phyloP scores from a whole-genome alignment of 176 grass and related monocot genomes.

The Eleusine coracana region DNA sequence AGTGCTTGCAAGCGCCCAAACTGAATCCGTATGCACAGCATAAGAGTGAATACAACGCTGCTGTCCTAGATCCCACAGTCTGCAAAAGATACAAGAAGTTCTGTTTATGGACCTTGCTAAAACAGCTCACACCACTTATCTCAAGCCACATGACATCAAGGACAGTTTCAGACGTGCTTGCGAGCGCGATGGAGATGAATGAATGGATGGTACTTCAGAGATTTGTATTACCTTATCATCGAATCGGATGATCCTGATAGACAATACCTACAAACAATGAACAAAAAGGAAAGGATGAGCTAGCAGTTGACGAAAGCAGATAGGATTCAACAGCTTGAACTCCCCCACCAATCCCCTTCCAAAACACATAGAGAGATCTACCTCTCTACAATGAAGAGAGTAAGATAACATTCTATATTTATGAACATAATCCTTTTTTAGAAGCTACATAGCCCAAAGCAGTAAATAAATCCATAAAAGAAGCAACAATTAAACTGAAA shows the following conservation, averaged over 20 bases:
- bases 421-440: background rate
- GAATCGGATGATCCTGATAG: conserved; percentile 97
- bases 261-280: conserved; percentile 70
- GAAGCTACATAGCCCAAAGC: background rate
- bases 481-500: no score
- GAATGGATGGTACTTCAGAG: background rate
- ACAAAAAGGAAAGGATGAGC: conserved; percentile 14
- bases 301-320: conserved; percentile 8
- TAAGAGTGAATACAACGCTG: conserved; percentile 98
- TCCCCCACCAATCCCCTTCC: no score
- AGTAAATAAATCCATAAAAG: conserved; percentile 1
- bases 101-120: background rate
- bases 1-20: conserved; percentile 88
- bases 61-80: conserved; percentile 98
- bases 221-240: conserved; percentile 80
- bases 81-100: conserved; percentile 47
- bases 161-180: background rate
- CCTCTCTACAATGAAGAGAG: background rate
- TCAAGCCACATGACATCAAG: background rate
- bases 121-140: background rate
- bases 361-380: no score
- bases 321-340: conserved; percentile 1
- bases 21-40: conserved; percentile 95
- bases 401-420: background rate
- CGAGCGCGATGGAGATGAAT: background rate